A percentile compares a stretch with the other conserved stretches of the same genome.
Conservation (phyloP, 148 eudicot genomes). For the Vaccinium macrocarpon region DNA sequence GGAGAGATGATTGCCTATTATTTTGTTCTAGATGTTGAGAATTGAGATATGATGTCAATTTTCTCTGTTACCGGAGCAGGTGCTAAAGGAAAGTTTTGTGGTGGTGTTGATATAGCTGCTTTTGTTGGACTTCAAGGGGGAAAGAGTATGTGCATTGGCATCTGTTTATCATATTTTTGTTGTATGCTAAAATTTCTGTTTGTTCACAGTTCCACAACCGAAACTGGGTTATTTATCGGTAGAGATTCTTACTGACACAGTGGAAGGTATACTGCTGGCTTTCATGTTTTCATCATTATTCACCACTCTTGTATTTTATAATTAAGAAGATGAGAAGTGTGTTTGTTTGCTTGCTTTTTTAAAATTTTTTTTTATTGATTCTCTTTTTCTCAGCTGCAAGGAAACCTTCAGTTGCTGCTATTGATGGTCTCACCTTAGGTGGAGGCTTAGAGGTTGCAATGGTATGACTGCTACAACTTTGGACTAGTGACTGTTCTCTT, state of each 20-base stretch:
- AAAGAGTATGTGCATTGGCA: constrained; percentile 39
- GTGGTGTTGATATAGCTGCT: constrained; percentile 86
- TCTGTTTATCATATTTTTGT: neutral
- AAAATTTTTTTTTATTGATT: neutral
- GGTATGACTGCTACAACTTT: constrained; percentile 42
- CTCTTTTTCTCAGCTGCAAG: constrained; percentile 50
- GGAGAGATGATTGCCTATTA: neutral
- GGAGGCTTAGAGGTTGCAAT: constrained; percentile 97
- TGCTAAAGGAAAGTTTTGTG: constrained; percentile 81
- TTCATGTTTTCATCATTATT: constrained; percentile 1
- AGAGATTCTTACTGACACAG: constrained; percentile 71
- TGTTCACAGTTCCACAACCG: constrained; percentile 47
- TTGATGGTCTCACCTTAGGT: constrained; percentile 91
- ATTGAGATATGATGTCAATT: constrained; percentile 10
- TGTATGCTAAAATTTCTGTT: constrained; percentile 12
- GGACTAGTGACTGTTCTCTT: neutral
- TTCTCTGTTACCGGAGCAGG: constrained; percentile 44
- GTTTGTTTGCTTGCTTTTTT: too few relatives aligned
- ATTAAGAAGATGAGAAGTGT: neutral
- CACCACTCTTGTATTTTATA: neutral
- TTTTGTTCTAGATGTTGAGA: constrained; percentile 7
- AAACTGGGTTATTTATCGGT: constrained; percentile 73
- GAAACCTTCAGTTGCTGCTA: constrained; percentile 92
- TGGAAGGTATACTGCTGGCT: constrained; percentile 52
- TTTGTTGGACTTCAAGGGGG: constrained; percentile 66